Base-by-base conservation (phyloP, 78 protist species). In the Dictyostelium purpureum region DNA sequence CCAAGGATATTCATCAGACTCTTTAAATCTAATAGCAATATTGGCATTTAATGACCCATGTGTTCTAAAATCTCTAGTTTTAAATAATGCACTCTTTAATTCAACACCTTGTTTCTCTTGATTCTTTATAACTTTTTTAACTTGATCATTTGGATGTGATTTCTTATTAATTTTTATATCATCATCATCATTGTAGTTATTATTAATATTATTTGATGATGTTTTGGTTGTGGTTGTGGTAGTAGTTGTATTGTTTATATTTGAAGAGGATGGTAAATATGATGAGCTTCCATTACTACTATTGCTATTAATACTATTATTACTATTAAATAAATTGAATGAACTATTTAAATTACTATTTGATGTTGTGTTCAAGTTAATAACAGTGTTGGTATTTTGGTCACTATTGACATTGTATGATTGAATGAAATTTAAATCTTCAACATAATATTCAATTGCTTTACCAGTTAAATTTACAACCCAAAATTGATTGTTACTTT, bases 391-490 rank as follows among this genome's bases (percentile, higher is more conserved):
- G 2, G 6, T 6, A 6, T 31, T 33, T 51, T 12, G 5, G 1
- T 31, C 67, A 43, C 56, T 52, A 56, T 37, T 38, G 16, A 61
- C 87, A 43, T 37, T 63, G 33, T 33, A 78, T 0, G 77, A 75
- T 52, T 63, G 81, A 7, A 85, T 42, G 28, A 85, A 73, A n/a
- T 85, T 77, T 28, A 85, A 47, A 57, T 85, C 92, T 14, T 85
- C 92, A 1, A 85, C 92, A 43, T 85, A 85, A 26, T 74, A 85
- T 61, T 85, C 81, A 59, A 85, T 85, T 33, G 61, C 71, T 40
- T 85, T 85, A 14, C 92, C 92, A 12, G 92, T 85, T 7, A 85
- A 65, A 73, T 85, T 85, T 1, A 85, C 92, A 85, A 85, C 35
- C 92, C 92, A 85, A 21, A 85, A 61, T 37, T 56, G 73, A 35